These are phyloP conservation scores for Auriscalpium microsporum DNA, from an alignment of 768 basidiomycete species.

Conservation along the genomic window DNA sequence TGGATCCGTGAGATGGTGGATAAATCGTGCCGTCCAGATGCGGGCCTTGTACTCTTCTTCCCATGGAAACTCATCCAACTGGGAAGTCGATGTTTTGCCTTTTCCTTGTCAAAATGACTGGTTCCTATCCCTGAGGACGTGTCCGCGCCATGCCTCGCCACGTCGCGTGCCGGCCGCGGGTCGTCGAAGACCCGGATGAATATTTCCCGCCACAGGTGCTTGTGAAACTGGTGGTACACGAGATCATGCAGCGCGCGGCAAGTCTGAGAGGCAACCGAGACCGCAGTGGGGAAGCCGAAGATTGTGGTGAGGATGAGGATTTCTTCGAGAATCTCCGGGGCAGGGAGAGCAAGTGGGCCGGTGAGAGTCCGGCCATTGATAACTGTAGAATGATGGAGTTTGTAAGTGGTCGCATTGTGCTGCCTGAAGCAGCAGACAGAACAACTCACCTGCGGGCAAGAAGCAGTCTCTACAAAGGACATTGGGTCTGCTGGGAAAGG, in stretches of 20 bases:
- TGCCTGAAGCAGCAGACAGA: too few relatives aligned
- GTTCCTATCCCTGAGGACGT: not conserved
- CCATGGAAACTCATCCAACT: slow-evolving; percentile 12
- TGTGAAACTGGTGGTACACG: slow-evolving; percentile 24
- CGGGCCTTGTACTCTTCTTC: slow-evolving; percentile 18
- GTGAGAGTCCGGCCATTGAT: too few relatives aligned
- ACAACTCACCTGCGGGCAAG: too few relatives aligned
- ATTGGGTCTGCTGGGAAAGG: too few relatives aligned
- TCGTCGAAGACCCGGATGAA: slow-evolving; percentile 31
- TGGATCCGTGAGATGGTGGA: slow-evolving; percentile 10
- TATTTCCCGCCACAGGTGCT: slow-evolving; percentile 31
- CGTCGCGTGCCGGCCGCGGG: slow-evolving; percentile 11
- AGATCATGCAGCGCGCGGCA: slow-evolving; percentile 22
- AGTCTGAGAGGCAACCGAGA: slow-evolving; percentile 27
- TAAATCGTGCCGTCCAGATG: slow-evolving; percentile 20
- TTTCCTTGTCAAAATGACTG: not conserved
- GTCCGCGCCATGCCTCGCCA: not conserved
- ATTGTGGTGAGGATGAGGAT: slow-evolving; percentile 22
- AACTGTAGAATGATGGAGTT: too few relatives aligned
- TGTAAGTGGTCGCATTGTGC: too few relatives aligned
- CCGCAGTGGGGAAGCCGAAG: slow-evolving; percentile 19
- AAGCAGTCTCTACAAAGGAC: too few relatives aligned
- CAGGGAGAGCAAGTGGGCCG: slow-evolving; percentile 4
- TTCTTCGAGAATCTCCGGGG: slow-evolving; percentile 30
- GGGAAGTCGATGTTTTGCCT: not conserved